Evolutionary conservation across 768 basidiomycete species (phyloP), one percentile per base, ranked within the genome.

Genomic region (Lentinula lateritia): DNA sequence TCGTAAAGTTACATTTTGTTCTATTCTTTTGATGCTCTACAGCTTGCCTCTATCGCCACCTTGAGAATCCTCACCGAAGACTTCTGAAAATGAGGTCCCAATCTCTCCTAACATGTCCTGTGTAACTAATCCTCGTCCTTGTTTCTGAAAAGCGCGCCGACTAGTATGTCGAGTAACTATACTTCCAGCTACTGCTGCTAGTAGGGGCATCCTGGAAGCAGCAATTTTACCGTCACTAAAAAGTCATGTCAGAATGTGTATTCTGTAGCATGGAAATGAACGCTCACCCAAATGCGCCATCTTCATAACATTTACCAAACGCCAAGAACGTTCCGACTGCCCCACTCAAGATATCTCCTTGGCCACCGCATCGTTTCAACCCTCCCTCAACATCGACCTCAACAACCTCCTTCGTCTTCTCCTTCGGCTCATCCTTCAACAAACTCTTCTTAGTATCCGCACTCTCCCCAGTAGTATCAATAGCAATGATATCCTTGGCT

Each of bases 261-360:
- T 32, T 15, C 39, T 10, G 36, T 57, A 23, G 6, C 3, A 6
- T 48, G 53, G 15, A 35, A 23, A 36, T n/a, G 20, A 35, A 41
- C 34, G 70, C 82, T 67, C 68, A 93, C 92, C 88, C 89, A 66
- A 89, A 93, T 1, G 82, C 83, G 15, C 94, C 91, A 48, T 85
- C 85, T 68, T 95, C 93, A 71, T 92, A 98, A 67, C 92, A 93
- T 71, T 90, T 91, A 5, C 91, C 93, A 96, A 97, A 99, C 4
- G 95, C 95, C 66, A 98, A 78, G 71, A 97, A 85, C 1, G 93
- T 85, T 0, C 95, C 97, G 9, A 94, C 89, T 48, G 83, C 80
- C 12, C 97, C 97, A 67, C 89, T 90, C 60, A 98, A 72, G 41
- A 99, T 86, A 73, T 99, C 97, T 0, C 97, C 97, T 71, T 98